These are phyloP conservation scores for Metschnikowia koreensis DNA, from an alignment of 805 yeast species.

Conservation along the genomic window DNA sequence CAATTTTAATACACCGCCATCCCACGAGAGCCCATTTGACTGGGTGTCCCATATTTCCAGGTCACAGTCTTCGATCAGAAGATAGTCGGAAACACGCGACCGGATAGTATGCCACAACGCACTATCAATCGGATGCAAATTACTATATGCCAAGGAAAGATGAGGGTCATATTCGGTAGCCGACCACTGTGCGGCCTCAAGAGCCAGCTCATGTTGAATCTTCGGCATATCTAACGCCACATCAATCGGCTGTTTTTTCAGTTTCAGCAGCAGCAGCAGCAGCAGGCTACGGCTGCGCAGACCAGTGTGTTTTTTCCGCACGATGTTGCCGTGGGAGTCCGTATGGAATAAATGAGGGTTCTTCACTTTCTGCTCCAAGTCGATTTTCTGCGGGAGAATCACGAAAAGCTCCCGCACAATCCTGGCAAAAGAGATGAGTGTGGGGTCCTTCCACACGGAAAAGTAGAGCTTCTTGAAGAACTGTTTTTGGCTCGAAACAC, in stretches of 20 bases:
- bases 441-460: slow-evolving; percentile 44
- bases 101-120: slow-evolving; percentile 63
- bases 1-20: slow-evolving; percentile 62
- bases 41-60: slow-evolving; percentile 28
- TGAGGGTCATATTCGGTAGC: slow-evolving; percentile 64
- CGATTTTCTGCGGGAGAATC: slow-evolving; percentile 40
- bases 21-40: slow-evolving; percentile 54
- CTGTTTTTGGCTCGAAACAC: slow-evolving; percentile 47
- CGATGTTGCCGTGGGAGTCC: slow-evolving; percentile 30
- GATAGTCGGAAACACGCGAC: slow-evolving; percentile 62
- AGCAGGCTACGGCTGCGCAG: slow-evolving; percentile 8
- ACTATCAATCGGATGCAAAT: slow-evolving; percentile 61
- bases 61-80: slow-evolving; percentile 48
- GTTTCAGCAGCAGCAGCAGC: slow-evolving; percentile 16
- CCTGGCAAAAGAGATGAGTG: slow-evolving; percentile 50
- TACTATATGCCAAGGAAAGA: slow-evolving; percentile 66
- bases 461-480: slow-evolving; percentile 55
- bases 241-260: slow-evolving; percentile 11
- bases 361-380: slow-evolving; percentile 31
- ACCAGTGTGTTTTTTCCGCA: slow-evolving; percentile 21
- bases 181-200: slow-evolving; percentile 54
- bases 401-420: slow-evolving; percentile 59
- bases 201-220: slow-evolving; percentile 45
- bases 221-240: slow-evolving; percentile 29
- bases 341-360: slow-evolving; percentile 41